Conservation (phyloP, 1,284 basidiomycete species). For the Sanghuangporus weigelae region DNA sequence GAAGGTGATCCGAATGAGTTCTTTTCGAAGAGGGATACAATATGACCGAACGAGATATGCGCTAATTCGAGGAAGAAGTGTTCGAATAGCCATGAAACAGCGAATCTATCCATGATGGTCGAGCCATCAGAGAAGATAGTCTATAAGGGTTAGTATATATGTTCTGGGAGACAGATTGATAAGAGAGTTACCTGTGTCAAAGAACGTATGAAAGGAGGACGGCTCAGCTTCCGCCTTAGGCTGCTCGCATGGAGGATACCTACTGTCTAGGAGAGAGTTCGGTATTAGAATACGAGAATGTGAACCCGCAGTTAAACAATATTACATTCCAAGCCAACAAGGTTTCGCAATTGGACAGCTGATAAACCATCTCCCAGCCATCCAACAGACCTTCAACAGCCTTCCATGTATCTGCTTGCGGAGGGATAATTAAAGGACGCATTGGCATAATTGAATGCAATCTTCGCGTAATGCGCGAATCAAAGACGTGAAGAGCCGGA, state of each 20-base stretch:
- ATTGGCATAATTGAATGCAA: slow-evolving; percentile 74
- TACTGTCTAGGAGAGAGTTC: slow-evolving; percentile 30
- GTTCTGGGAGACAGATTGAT: background rate
- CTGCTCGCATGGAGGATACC: slow-evolving; percentile 1
- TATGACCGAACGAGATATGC: slow-evolving; percentile 43
- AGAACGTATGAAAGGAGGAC: slow-evolving; percentile 1
- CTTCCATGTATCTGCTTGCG: slow-evolving; percentile 48
- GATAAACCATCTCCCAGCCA: slow-evolving; percentile 50
- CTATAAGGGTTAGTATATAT: slow-evolving; percentile 29
- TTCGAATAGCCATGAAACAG: slow-evolving; percentile 51
- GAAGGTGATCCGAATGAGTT: slow-evolving; percentile 31
- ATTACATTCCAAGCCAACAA: slow-evolving; percentile 61
- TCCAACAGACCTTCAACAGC: slow-evolving; percentile 46
- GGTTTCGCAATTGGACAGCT: slow-evolving; percentile 39
- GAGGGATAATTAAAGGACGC: slow-evolving; percentile 50
- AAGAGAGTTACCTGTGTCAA: slow-evolving; percentile 14
- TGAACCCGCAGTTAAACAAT: slow-evolving; percentile 23
- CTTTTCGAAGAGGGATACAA: slow-evolving; percentile 35
- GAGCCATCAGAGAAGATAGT: slow-evolving; percentile 55
- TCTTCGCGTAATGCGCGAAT: slow-evolving; percentile 62
- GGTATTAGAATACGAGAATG: slow-evolving; percentile 29
- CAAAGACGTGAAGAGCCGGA: slow-evolving; percentile 54
- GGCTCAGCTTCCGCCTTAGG: background rate
- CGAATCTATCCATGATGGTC: slow-evolving; percentile 46
- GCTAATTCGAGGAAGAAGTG: slow-evolving; percentile 64